Conservation (phyloP, 805 yeast genomes). For the Zygotorulaspora florentina region DNA sequence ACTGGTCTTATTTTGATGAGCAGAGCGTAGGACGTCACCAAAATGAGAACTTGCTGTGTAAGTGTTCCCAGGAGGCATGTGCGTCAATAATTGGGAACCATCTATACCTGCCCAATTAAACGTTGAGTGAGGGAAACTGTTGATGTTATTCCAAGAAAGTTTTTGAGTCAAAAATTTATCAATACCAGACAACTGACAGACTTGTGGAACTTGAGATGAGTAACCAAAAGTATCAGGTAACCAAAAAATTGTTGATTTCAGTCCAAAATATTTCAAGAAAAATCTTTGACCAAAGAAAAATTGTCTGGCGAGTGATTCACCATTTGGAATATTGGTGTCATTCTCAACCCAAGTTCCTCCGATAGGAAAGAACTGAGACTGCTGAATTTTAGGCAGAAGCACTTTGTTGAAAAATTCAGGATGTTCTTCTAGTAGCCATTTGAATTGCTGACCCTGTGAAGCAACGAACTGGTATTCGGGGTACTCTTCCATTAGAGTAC, state of each 20-base stretch:
- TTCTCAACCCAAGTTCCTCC: slow-evolving; percentile 99
- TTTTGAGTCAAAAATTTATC: slow-evolving; percentile 87
- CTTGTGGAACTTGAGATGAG: slow-evolving; percentile 90
- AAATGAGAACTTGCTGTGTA: slow-evolving; percentile 91
- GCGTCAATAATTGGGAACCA: slow-evolving; percentile 88
- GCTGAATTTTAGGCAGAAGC: slow-evolving; percentile 55
- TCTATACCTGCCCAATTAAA: slow-evolving; percentile 96
- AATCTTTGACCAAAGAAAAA: slow-evolving; percentile 87
- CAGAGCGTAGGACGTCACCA: slow-evolving; percentile 84
- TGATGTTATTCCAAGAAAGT: slow-evolving; percentile 93
- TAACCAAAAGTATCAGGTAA: slow-evolving; percentile 97
- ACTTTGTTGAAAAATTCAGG: slow-evolving; percentile 69
- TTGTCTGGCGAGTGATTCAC: slow-evolving; percentile 87
- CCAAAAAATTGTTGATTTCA: slow-evolving; percentile 78
- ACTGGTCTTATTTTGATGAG: slow-evolving; percentile 76
- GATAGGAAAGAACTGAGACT: slow-evolving; percentile 77
- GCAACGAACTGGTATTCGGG: slow-evolving; percentile 95
- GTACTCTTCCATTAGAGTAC: slow-evolving; percentile 74
- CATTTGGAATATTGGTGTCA: slow-evolving; percentile 93
- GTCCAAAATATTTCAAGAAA: slow-evolving; percentile 74
- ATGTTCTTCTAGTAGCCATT: slow-evolving; percentile 85
- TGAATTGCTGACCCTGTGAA: slow-evolving; percentile 92
- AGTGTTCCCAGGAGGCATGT: slow-evolving; percentile 97
- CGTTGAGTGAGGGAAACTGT: slow-evolving; percentile 81
- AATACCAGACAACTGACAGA: slow-evolving; percentile 83